A percentile compares a stretch with the other conserved stretches of the same genome.
These are phyloP conservation scores for Amphicarpaea edgeworthii DNA, from an alignment of 306 rosid genomes.

Conservation along the genomic window DNA sequence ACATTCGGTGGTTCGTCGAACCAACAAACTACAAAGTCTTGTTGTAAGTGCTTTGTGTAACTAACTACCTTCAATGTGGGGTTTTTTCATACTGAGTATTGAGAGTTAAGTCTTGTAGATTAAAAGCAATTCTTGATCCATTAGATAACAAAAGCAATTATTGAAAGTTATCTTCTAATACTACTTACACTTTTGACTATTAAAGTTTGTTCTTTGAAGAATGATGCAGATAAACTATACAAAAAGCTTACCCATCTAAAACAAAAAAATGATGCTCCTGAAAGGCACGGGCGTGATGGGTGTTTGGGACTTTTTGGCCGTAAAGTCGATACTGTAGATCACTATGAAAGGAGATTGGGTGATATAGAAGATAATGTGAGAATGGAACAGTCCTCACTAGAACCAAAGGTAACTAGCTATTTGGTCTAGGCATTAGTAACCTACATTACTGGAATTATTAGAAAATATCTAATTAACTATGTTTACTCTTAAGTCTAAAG, in stretches of 20 bases:
- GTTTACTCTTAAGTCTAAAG: background rate
- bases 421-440: constrained; percentile 21
- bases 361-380: constrained; percentile 71
- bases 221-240: constrained; percentile 71
- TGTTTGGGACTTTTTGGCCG: constrained; percentile 69
- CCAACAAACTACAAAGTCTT: constrained; percentile 68
- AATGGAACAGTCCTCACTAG: constrained; percentile 67
- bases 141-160: background rate
- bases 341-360: constrained; percentile 68
- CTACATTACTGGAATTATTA: background rate
- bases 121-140: constrained; percentile 5
- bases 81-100: background rate
- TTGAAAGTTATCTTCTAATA: too few species aligned
- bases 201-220: constrained; percentile 54
- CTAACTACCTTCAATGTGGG: background rate
- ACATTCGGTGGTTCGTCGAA: constrained; percentile 65
- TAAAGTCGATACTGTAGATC: constrained; percentile 59
- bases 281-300: constrained; percentile 63
- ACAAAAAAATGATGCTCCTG: constrained; percentile 46
- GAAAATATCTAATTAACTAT: constrained; percentile 7
- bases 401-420: constrained; percentile 65
- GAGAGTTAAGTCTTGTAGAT: background rate
- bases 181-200: constrained; percentile 1
- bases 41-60: constrained; percentile 56
- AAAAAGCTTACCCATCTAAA: constrained; percentile 59